A percentile compares a stretch with the other conserved stretches of the same genome.
Conservation (phyloP, 768 basidiomycete genomes). For the Mycena olivaceomarginata region DNA sequence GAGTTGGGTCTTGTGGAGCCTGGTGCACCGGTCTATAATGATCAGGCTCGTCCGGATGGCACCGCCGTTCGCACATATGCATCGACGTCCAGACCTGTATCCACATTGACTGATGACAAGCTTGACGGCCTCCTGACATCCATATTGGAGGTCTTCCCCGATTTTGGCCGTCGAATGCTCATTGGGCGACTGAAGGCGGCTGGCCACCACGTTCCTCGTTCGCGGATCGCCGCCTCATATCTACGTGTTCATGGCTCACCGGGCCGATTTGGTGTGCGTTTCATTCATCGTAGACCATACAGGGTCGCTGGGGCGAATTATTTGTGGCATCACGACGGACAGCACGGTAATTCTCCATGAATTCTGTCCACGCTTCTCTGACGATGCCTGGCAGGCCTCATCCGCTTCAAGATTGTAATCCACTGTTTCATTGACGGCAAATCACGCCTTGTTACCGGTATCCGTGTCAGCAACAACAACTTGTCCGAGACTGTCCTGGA, state of each 20-base stretch:
- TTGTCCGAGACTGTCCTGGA: neutral
- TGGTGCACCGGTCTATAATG: neutral
- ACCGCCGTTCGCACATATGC: neutral
- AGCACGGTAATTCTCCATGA: neutral
- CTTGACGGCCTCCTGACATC: neutral
- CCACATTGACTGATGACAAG: neutral
- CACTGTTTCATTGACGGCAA: neutral
- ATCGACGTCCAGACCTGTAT: neutral
- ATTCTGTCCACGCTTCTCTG: neutral
- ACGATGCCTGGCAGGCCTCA: neutral
- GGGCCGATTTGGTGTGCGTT: neutral
- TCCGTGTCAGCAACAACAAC: neutral
- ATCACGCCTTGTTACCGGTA: neutral
- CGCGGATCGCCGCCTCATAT: neutral
- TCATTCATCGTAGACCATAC: neutral
- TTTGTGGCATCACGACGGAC: neutral
- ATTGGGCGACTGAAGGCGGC: neutral
- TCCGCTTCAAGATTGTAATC: neutral
- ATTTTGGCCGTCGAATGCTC: neutral
- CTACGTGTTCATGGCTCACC: neutral
- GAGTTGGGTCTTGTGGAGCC: neutral
- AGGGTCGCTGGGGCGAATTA: neutral
- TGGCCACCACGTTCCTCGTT: neutral
- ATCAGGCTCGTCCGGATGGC: neutral
- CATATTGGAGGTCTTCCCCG: neutral